Percentiles rank a stretch among this genome's conserved stretches.
These are phyloP conservation scores for Metroxylon sagu DNA, from an alignment of 176 grass and related monocot genomes.

Conservation along the genomic window DNA sequence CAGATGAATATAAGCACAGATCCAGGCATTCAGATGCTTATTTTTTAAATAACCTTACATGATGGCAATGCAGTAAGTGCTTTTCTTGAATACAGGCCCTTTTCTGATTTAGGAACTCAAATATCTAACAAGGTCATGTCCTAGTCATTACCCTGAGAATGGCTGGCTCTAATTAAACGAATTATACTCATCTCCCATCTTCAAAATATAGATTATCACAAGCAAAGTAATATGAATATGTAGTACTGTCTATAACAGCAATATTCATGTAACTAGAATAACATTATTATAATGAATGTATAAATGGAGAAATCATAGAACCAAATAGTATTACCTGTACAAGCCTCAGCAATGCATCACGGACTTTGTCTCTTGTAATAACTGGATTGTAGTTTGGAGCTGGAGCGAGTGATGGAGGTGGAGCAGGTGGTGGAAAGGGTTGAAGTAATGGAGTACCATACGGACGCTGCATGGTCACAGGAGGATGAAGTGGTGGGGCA, in stretches of 20 bases:
- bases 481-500: conserved; percentile 8
- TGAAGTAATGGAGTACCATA: conserved; percentile 15
- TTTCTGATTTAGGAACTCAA: too few species aligned
- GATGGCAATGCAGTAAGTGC: too few species aligned
- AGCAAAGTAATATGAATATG: background rate
- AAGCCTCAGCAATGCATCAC: conserved; percentile 11
- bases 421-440: conserved; percentile 10
- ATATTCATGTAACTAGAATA: background rate
- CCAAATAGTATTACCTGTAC: conserved; percentile 3
- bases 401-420: conserved; percentile 6
- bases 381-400: background rate
- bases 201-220: background rate
- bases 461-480: conserved; percentile 10
- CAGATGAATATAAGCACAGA: too few species aligned
- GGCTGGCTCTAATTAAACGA: too few species aligned
- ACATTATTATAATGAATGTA: background rate
- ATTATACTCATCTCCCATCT: too few species aligned
- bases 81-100: too few species aligned
- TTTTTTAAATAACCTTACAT: too few species aligned
- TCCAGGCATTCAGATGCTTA: too few species aligned
- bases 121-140: too few species aligned
- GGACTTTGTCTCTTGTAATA: conserved; percentile 16
- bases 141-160: too few species aligned
- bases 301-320: background rate
- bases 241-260: too few species aligned